Base-by-base conservation (phyloP, 169 alveolate genomes). In the Babesia ovis region DNA sequence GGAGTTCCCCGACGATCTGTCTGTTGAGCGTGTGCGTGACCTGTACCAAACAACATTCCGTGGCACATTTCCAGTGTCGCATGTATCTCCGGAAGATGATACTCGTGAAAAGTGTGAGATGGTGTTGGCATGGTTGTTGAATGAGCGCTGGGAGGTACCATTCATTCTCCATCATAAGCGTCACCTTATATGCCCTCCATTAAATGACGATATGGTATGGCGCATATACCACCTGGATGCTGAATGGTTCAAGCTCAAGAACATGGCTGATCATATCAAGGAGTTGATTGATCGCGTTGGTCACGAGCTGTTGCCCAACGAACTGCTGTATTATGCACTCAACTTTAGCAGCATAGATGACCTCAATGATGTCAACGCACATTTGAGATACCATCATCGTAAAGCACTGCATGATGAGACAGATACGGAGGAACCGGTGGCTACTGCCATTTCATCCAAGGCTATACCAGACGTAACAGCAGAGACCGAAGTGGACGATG, bases 141-240 rank as follows among this genome's bases (percentile, higher is more conserved):
- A 88, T 51, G 85, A 91, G 55, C 83, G 84, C 18, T 76, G 84
- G 72, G 95, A 91, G 66, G 83, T 85, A 16, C 93, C 92, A 25
- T 88, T 83, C 35, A 82, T 91, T 27, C 79, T 89, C 12, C 81
- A 84, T 80, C 94, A 91, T 58, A 85, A 89, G 73, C 74, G 87
- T 3, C 92, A 85, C 48, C 68, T 91, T 4, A 56, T 91, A 25
- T 84, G 83, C 53, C 95, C 95, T 3, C 94, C 94, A 16, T 80
- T 91, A 23, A 85, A 86, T 43, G 90, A 83, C 46, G 85, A 73
- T 22, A 88, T 91, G 56, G 66, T 91, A 3, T 91, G 95, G 95
- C 77, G 91, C 55, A 68, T 83, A 25, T 89, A 77, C 74, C 93
- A 91, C 64, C 70, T 91, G 2, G 95, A 91, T 56, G 58, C 66